Percentiles rank a stretch among this genome's conserved stretches.
Conservation (phyloP, 1,139 yeast species). For the Suhomyces yuchorum region DNA sequence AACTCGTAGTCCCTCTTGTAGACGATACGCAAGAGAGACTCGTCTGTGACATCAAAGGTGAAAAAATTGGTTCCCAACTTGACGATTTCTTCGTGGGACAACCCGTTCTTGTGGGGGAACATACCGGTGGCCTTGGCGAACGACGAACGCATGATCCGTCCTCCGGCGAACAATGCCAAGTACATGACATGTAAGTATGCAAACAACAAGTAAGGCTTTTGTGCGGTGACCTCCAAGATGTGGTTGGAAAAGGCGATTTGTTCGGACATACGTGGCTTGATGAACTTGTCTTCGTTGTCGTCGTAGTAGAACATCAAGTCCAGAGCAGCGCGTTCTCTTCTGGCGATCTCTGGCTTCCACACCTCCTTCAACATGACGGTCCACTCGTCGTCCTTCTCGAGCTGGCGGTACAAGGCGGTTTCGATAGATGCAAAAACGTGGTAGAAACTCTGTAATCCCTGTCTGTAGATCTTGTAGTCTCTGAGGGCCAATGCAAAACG, state of each 20-base stretch:
- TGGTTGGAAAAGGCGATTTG: slow-evolving; percentile 66
- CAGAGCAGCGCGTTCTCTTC: slow-evolving; percentile 57
- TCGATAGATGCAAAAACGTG: slow-evolving; percentile 76
- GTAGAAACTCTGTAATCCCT: slow-evolving; percentile 77
- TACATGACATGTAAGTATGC: slow-evolving; percentile 91
- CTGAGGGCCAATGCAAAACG: slow-evolving; percentile 75
- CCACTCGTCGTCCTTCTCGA: slow-evolving; percentile 46
- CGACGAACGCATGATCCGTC: slow-evolving; percentile 69
- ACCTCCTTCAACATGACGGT: slow-evolving; percentile 49
- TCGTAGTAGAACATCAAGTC: slow-evolving; percentile 72
- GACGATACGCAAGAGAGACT: slow-evolving; percentile 59
- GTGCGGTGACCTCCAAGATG: slow-evolving; percentile 53
- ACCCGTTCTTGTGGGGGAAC: slow-evolving; percentile 71
- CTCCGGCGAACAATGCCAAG: slow-evolving; percentile 86
- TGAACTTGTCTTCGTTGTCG: slow-evolving; percentile 55
- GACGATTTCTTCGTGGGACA: slow-evolving; percentile 62
- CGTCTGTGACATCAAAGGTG: slow-evolving; percentile 70
- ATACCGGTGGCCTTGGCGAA: slow-evolving; percentile 68
- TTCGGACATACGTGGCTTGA: slow-evolving; percentile 56
- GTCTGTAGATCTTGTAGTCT: slow-evolving; percentile 76
- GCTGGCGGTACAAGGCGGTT: slow-evolving; percentile 50
- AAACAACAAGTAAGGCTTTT: slow-evolving; percentile 69
- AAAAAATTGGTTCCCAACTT: slow-evolving; percentile 69
- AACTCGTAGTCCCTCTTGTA: slow-evolving; percentile 80
- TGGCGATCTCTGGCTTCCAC: slow-evolving; percentile 73